Percentiles rank a stretch among this genome's conserved stretches.
These are phyloP conservation scores for Lactifluus volemus DNA, from an alignment of 768 basidiomycete species.

Conservation along the genomic window DNA sequence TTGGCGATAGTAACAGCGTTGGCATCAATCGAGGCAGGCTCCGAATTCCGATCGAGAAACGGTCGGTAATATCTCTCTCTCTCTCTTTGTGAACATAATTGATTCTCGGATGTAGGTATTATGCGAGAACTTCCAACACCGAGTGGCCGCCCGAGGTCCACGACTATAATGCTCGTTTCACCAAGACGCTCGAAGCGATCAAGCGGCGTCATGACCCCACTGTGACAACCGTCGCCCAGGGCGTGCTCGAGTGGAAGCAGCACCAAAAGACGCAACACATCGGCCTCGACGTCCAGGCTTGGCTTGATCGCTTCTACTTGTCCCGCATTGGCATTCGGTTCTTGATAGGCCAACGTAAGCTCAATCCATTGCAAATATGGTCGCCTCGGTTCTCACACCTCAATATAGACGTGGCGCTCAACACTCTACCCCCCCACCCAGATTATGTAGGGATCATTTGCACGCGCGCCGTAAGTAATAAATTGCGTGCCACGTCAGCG, in stretches of 20 bases:
- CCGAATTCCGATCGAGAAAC: conserved; percentile 76
- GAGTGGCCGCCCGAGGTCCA: conserved; percentile 88
- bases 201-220: conserved; percentile 96
- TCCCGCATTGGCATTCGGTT: conserved; percentile 94
- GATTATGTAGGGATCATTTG: conserved; percentile 98
- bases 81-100: not conserved
- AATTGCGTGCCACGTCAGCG: not conserved
- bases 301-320: conserved; percentile 97
- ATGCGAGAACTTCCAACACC: conserved; percentile 61
- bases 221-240: conserved; percentile 93
- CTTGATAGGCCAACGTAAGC: conserved; percentile 85
- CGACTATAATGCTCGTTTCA: conserved; percentile 90
- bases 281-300: conserved; percentile 83
- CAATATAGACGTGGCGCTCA: conserved; percentile 78
- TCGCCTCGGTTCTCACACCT: not conserved
- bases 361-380: not conserved
- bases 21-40: conserved; percentile 40
- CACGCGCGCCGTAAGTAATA: conserved; percentile 64
- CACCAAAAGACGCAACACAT: conserved; percentile 59
- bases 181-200: conserved; percentile 76
- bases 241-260: conserved; percentile 93
- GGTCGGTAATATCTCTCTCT: conserved; percentile 37
- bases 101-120: conserved; percentile 51
- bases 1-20: conserved; percentile 31
- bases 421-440: conserved; percentile 80